Evolutionary conservation across 495 filamentous ascomycete genomes (phyloP), one percentile per base, ranked within the genome.

Genomic region (Cenococcum geophilum): DNA sequence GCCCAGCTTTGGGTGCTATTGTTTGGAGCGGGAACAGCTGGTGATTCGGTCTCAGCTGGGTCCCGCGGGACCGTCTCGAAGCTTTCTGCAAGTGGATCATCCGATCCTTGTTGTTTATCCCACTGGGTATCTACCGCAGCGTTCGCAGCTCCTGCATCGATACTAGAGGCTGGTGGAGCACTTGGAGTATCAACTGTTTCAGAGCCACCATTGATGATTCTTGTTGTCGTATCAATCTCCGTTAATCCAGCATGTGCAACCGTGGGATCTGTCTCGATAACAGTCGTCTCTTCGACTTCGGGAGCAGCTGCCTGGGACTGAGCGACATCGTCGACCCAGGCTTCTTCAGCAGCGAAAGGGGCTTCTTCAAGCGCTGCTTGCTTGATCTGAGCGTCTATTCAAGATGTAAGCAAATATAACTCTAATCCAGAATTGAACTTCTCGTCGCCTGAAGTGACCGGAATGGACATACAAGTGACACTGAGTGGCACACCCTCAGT

Each of bases 21-120:
- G 35, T 75, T 71, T 22, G 80, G 76, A 21, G 81, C 83, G 23
- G 84, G 79, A 8, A 81, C 84, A 10, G 83, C 82, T n/a, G 79
- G 70, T 12, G 83, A 85, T 51, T 93, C 91, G 12, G 87, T 86
- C 73, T 95, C 89, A 37, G 82, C 76, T 40, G 88, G 83, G 69
- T 86, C 78, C 59, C 88, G 87, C 43, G 88, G 83, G 45, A 91
- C 81, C 71, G 89, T 82, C 53, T 91, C 85, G 86, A 85, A 95
- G 62, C 83, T 83, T 64, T 93, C 87, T 8, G 83, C 80, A 16
- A 76, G 73, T 62, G 51, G 80, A 73, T 73, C 83, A 65, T 75
- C 78, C 62, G 78, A 81, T 40, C 73, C 70, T 42, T 76, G 60
- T 60, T 74, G 75, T 32, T 75, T 73, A 67, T 91, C 85, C 85